Evolutionary conservation across 176 grass and related monocot genomes (phyloP), one percentile per base, ranked within the genome.

Genomic region (Puya raimondii): DNA sequence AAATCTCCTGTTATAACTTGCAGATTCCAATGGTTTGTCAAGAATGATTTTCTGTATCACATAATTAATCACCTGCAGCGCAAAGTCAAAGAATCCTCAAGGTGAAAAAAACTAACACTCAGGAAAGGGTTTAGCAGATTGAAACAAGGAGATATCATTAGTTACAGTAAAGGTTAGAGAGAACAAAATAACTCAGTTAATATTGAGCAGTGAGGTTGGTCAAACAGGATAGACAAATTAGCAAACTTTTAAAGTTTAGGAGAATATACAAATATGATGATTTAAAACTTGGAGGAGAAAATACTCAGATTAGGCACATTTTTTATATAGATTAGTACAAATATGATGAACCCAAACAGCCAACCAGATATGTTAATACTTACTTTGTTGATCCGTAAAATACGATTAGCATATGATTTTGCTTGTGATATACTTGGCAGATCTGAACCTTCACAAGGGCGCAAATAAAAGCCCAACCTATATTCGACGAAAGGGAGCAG

Each of bases 341-440:
- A 42, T 4, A 42, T 48, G 2, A 14, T 47, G 6, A 15, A 11
- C 9, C 6, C 23, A 47, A 67, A 67, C 12, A 47, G 63, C 25
- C 49, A 63, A 26, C 65, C 12, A 61, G 48, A 8, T 20, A 66
- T 11, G 68, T 53, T 50, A 70, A n/a, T 79, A 70, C 77, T 89
- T 90, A 96, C 94, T 85, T 99, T 99, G 72, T 88, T 82, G 70
- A 99, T 87, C 67, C 94, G 80, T 78, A 99, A 72, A 81, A 99
- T 99, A 51, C 89, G 84, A 17, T 89, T 89, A 70, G 94, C 94
- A 83, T 85, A 90, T 52, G 93, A 83, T 80, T 99, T 99, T 16
- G 89, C 94, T 79, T 99, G 89, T 72, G 89, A 90, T 61, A 90
- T 79, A 49, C 82, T 85, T 16, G 84, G 89, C 52, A 91, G 79